Evolutionary conservation across 2,329 filamentous ascomycete species (phyloP), one percentile per base, ranked within the genome.

Genomic region (Sphaerulina musiva): DNA sequence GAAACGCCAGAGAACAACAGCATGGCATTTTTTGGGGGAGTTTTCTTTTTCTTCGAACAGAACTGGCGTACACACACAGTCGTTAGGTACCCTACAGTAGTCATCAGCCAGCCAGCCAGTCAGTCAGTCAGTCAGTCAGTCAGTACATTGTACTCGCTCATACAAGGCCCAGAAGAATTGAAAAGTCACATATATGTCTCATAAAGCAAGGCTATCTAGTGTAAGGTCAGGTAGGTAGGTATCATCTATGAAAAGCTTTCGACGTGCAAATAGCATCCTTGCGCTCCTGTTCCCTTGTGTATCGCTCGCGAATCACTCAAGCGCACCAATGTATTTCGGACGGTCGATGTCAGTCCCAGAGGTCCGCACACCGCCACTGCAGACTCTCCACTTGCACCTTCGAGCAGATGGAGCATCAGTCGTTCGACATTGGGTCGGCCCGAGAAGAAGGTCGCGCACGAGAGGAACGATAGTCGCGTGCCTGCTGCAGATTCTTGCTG

Each of bases 261-360:
- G 12, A 59, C 60, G 54, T 64, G 60, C 52, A 64, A 42, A 47
- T 61, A 53, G 23, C 55, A 56, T 9, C 62, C 62, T 45, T 64
- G 62, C 14, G 63, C 62, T 14, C 55, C 62, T 0, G 59, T 60
- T 0, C 63, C 63, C 42, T 64, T 64, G n/a, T 65, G 63, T 20
- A 64, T 60, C 0, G 63, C 63, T 12, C 62, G 52, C 44, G 61
- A 47, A 52, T 65, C 62, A 36, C 59, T 61, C 9, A 60, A 32
- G 6, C 53, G 23, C 0, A 60, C 62, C 10, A 65, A 51, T 2
- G 48, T 51, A 12, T 63, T 62, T 29, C 64, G 52, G 0, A 64
- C 58, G 31, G 59, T 59, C 38, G 51, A 55, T 7, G 56, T 60
- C 40, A 66, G 46, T 1, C 61, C 60, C 2, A 57, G 12, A 0